Conservation (phyloP, 306 rosid genomes). For the Bauhinia variegata region DNA sequence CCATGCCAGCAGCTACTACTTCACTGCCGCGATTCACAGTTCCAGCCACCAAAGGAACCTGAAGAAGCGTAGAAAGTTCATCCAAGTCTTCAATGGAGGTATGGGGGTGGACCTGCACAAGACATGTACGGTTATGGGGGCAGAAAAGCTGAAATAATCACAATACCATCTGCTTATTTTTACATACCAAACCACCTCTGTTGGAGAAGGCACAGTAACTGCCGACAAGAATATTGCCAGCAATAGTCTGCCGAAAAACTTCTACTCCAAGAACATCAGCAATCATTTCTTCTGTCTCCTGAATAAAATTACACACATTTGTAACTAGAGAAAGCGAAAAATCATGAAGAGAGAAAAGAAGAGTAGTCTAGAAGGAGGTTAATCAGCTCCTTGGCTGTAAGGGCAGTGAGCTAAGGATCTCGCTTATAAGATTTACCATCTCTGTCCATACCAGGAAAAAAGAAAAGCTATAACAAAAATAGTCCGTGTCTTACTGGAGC, state of each 20-base stretch:
- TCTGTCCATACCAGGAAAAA: too few relatives aligned
- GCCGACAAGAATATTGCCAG: constrained; percentile 90
- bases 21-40: constrained; percentile 90
- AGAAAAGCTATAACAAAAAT: too few relatives aligned
- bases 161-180: not conserved
- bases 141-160: not conserved
- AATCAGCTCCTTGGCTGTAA: not conserved
- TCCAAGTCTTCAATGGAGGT: constrained; percentile 90
- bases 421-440: not conserved
- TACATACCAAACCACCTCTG: constrained; percentile 88
- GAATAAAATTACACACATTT: constrained; percentile 33
- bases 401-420: not conserved
- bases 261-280: constrained; percentile 96
- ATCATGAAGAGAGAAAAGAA: not conserved
- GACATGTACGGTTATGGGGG: constrained; percentile 20
- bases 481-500: not conserved
- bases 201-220: constrained; percentile 87
- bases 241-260: constrained; percentile 93
- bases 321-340: constrained; percentile 15
- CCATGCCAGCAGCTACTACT: constrained; percentile 84
- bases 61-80: constrained; percentile 93
- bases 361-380: not conserved
- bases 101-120: constrained; percentile 86
- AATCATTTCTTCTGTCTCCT: constrained; percentile 95
- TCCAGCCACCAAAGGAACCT: constrained; percentile 92